phyloP scores from a whole-genome alignment of 805 yeast genomes.

The Scheffersomyces lignosus region DNA sequence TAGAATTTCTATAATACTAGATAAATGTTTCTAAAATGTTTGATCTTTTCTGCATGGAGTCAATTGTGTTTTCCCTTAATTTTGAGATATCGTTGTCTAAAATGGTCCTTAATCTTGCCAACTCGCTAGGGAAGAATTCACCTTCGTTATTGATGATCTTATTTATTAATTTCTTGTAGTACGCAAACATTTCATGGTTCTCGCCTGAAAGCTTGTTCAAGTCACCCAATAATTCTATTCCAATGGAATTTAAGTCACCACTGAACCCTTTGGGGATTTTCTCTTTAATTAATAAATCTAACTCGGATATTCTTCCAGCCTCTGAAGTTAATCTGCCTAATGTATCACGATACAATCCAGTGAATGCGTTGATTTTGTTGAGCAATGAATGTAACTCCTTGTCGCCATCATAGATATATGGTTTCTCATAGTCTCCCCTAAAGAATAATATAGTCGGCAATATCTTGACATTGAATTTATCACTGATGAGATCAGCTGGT shows the following conservation, averaged over 20 bases:
- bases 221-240: constrained; percentile 11
- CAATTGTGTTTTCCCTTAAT: constrained; percentile 44
- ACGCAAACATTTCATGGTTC: constrained; percentile 26
- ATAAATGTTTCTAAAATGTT: constrained; percentile 43
- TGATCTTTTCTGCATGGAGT: constrained; percentile 50
- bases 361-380: constrained; percentile 25
- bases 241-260: constrained; percentile 14
- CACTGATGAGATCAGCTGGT: constrained; percentile 42
- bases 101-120: constrained; percentile 44
- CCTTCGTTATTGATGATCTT: constrained; percentile 46
- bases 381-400: constrained; percentile 20
- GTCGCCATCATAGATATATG: constrained; percentile 27
- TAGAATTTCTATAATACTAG: neutral
- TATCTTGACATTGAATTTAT: constrained; percentile 40
- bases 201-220: neutral
- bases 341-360: constrained; percentile 27
- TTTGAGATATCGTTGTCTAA: constrained; percentile 33
- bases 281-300: constrained; percentile 16
- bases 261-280: constrained; percentile 12
- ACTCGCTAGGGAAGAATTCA: constrained; percentile 46
- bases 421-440: constrained; percentile 25
- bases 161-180: constrained; percentile 50
- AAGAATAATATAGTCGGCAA: constrained; percentile 60
- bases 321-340: constrained; percentile 30
- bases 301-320: constrained; percentile 30